Evolutionary conservation across 306 rosid species (phyloP), one percentile per base, ranked within the genome.

Genomic region (Inga laurina): DNA sequence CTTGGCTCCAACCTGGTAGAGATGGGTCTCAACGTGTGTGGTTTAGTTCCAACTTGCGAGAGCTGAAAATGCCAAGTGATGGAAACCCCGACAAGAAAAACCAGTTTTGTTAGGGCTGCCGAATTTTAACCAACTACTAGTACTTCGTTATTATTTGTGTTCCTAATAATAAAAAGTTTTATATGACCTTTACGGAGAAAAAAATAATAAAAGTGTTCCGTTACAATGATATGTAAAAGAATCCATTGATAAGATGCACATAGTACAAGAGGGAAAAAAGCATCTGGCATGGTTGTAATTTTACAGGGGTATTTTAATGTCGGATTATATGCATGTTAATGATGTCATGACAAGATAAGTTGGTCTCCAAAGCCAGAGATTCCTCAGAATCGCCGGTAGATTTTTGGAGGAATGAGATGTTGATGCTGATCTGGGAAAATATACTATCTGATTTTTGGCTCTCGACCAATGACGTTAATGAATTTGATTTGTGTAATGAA

Each of bases 21-120:
- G 27, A 2, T 54, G 77, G 83, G 68, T 77, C 79, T 74, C 81
- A 66, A 64, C 89, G 77, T 90, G 77, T 90, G 95, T 57, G 64
- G 64, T 21, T n/a, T 57, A 8, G 27, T 57, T 8, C 64, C 30
- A 56, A 57, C 80, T 85, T 30, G 21, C 32, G 2, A 34, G 7
- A 22, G 14, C 21, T 77, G 59, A 56, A 35, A 68, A 43, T 9
- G 8, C 32, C 19, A 5, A 39, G 11, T 3, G 21, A 8, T 22
- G 15, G 39, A 59, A 59, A n/a, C 8, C 27, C 13, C 13, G 1
- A 59, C 3, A 22, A 56, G 11, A 8, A 56, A 2, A n/a, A 8
- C 11, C 6, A 8, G 0, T 56, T 54, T 56, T 21, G 27, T 21
- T 8, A 0, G 64, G 4, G 8, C n/a, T 3, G 3, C 12, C 27